These are phyloP conservation scores for Lomentospora prolificans DNA, from an alignment of 2,329 filamentous ascomycete species.

Conservation along the genomic window DNA sequence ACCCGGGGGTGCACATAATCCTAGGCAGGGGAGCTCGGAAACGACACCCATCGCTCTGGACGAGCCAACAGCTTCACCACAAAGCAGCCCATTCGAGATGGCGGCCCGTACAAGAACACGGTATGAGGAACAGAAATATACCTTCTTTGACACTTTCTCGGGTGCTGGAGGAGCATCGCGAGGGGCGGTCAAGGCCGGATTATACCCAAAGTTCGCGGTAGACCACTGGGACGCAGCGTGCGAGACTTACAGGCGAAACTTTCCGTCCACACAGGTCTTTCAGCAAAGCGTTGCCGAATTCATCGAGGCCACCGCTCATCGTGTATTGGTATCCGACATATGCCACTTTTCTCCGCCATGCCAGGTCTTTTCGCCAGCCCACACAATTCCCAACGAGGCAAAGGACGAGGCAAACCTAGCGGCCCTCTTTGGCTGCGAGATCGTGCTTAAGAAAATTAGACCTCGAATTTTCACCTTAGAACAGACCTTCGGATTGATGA, in stretches of 20 bases:
- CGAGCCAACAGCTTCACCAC: background rate
- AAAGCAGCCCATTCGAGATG: too few relatives aligned
- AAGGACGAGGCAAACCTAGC: constrained; percentile 63
- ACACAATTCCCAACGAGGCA: constrained; percentile 54
- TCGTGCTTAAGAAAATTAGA: constrained; percentile 45
- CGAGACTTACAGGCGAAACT: constrained; percentile 49
- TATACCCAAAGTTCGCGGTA: constrained; percentile 51
- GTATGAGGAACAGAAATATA: constrained; percentile 40
- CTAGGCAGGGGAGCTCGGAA: constrained; percentile 19
- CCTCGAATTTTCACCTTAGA: constrained; percentile 70
- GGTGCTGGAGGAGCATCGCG: constrained; percentile 63
- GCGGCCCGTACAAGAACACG: background rate
- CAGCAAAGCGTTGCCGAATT: constrained; percentile 41
- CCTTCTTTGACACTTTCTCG: constrained; percentile 62
- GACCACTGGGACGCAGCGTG: constrained; percentile 52
- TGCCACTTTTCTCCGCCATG: constrained; percentile 71
- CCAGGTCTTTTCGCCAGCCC: constrained; percentile 63
- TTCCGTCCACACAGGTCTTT: constrained; percentile 38
- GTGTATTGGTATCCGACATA: constrained; percentile 45
- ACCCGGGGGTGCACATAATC: constrained; percentile 27
- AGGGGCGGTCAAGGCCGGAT: constrained; percentile 48
- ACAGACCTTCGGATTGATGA: constrained; percentile 61
- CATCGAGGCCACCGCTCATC: constrained; percentile 15
- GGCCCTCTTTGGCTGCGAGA: constrained; percentile 40
- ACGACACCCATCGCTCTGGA: constrained; percentile 17